Percentiles rank a stretch among this genome's conserved stretches.
These are phyloP conservation scores for Globisporangium acanthophoron DNA, from an alignment of 352 stramenopile species.

Conservation along the genomic window DNA sequence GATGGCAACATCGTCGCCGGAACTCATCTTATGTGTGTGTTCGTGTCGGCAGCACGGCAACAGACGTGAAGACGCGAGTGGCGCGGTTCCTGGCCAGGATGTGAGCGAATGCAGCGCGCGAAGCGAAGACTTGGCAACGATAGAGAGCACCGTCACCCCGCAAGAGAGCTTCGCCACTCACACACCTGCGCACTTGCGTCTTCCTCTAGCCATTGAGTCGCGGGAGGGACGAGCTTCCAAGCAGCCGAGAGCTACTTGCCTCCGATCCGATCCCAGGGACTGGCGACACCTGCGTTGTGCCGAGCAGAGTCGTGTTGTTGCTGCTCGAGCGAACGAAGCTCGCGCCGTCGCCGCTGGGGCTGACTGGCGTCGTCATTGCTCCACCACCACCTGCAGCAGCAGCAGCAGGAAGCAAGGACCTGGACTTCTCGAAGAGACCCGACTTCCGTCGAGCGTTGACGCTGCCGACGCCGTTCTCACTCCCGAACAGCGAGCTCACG, in stretches of 20 bases:
- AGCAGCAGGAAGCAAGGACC: background rate
- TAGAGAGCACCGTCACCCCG: background rate
- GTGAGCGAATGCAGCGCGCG: background rate
- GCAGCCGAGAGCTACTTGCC: conserved; percentile 2
- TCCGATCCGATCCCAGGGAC: background rate
- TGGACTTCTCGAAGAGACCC: conserved; percentile 9
- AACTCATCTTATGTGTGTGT: background rate
- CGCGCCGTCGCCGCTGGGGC: background rate
- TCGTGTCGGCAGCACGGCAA: conserved; percentile 2
- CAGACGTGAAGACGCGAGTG: conserved; percentile 12
- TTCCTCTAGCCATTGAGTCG: conserved; percentile 7
- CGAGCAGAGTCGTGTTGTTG: background rate
- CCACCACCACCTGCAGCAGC: background rate
- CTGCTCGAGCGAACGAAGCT: background rate
- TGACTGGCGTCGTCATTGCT: background rate
- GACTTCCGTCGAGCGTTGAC: conserved; percentile 1
- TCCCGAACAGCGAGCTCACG: conserved; percentile 28
- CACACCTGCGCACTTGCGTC: background rate
- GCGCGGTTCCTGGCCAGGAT: conserved; percentile 11
- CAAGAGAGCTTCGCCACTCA: background rate
- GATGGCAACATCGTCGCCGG: background rate
- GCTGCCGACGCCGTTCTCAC: conserved; percentile 9
- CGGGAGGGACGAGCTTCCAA: conserved; percentile 9
- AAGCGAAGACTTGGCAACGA: background rate
- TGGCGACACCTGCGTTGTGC: background rate